Evolutionary conservation across 1,139 yeast species (phyloP), one percentile per base, ranked within the genome.

Genomic region (Yamadazyma sp.): DNA sequence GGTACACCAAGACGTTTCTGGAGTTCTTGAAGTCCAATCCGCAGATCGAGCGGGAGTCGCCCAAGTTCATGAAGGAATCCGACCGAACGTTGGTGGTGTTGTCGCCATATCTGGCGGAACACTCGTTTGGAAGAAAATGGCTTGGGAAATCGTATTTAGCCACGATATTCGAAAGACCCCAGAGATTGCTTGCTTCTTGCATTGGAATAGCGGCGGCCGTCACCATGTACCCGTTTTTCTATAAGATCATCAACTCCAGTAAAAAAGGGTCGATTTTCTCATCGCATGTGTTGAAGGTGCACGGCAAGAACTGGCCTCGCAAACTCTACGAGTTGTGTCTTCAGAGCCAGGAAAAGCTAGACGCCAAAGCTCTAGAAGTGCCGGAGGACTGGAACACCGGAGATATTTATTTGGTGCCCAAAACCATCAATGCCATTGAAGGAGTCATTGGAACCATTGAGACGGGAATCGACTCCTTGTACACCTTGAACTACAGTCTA

Each of bases 341-440:
- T 23, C 78, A 74, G 27, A 78, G 87, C 21, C 76, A 73, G 35
- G 73, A 61, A 1, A 82, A 81, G 54, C 65, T 86, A 36, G 61
- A 61, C n/a, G 60, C 67, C 3, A 76, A 78, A 21, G 65, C 79
- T 49, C 50, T 86, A 10, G 96, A 87, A 57, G 90, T 87, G 1
- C 95, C 95, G 0, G 80, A 75, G 14, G 80, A 76, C 40, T 87
- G 95, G 95, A 86, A 86, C 45, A 75, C 85, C 3, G 95, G 95
- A 7, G 96, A 87, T 54, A 85, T 87, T 29, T 87, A 87, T 54
- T 59, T 87, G 42, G 77, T 82, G 5, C 80, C 83, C 7, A 76
- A 72, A 32, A 83, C 96, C 0, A 61, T 84, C 9, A 76, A 75
- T 33, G 95, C 96, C 0, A 62, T 87, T 11, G 85, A 83, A 49